Evolutionary conservation across 176 grass and related monocot genomes (phyloP).

Genomic region (Hyparrhenia diplandra): DNA sequence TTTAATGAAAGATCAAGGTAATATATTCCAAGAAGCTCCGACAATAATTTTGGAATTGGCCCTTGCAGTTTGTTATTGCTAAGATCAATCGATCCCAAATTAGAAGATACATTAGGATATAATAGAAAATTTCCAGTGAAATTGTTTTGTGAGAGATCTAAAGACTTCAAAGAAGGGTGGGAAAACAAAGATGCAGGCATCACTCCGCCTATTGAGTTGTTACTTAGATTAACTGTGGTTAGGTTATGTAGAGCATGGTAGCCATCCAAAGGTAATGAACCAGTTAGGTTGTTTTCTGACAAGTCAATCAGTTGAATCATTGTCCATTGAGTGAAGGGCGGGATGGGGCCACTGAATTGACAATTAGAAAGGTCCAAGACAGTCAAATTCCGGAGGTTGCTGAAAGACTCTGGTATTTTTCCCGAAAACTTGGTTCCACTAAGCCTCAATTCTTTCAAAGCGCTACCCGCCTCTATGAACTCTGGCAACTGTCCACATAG

Average conservation of each 20-base stretch:
- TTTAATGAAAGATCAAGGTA: constrained; percentile 37
- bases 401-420: too few species aligned
- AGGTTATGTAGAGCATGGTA: neutral
- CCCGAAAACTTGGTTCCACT: too few species aligned
- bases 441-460: neutral
- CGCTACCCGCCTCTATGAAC: too few species aligned
- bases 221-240: neutral
- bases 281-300: constrained; percentile 35
- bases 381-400: too few species aligned
- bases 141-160: neutral
- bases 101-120: too few species aligned
- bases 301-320: constrained; percentile 27
- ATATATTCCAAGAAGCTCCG: constrained; percentile 14
- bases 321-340: too few species aligned
- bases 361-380: too few species aligned
- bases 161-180: neutral
- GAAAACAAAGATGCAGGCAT: neutral
- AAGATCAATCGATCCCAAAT: too few species aligned
- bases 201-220: neutral
- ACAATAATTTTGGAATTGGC: constrained; percentile 30
- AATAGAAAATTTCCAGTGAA: neutral
- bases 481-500: too few species aligned
- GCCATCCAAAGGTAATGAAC: constrained; percentile 14
- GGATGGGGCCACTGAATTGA: too few species aligned
- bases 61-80: constrained; percentile 42